Base-by-base conservation (phyloP, 441 rosid species). In the Flueggea neowawraea region DNA sequence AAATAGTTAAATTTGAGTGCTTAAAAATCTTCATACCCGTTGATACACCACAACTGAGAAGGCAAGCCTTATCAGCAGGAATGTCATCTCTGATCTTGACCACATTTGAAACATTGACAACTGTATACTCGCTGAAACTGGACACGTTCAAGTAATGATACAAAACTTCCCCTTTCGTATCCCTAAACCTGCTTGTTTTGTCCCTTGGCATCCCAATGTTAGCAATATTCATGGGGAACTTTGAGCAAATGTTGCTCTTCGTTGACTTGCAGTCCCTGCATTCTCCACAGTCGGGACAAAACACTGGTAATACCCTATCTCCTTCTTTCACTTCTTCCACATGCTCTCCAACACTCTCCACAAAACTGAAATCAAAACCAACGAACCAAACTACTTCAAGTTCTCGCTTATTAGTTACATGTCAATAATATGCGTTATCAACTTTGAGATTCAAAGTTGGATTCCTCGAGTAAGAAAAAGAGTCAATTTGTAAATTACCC, bases 301-400 rank as follows among this genome's bases (percentile, higher is more conserved):
- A 88, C 65, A 90, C 85, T 4, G 89, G 89, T 66, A 84, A 43
- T 64, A 84, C 92, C 12, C 62, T 5, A 53, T 88, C 92, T 17
- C 88, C 88, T 77, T 65, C 76, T 32, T 67, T 72, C 47, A 85
- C 77, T 63, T 77, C 88, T 14, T 78, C 75, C 54, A 84, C 89
- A 14, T 74, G n/a, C 41, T 78, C 86, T 6, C 97, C 95, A n/a
- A 80, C 79, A 47, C 97, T 88, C 78, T 90, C 95, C 28, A 86
- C 89, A 69, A 82, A 77, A 44, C 96, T 87, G 15, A 49, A 49
- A 17, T 54, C 16, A 10, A 47, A 31, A 15, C 7, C 11, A 31
- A 7, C 16, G 2, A 58, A 28, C n/a, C n/a, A n/a, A n/a, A n/a
- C n/a, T n/a, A n/a, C 8, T 51, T 51, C 17, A 12, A 14, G 12